Base-by-base conservation (phyloP, 352 stramenopile genomes). In the Pythium oligandrum region DNA sequence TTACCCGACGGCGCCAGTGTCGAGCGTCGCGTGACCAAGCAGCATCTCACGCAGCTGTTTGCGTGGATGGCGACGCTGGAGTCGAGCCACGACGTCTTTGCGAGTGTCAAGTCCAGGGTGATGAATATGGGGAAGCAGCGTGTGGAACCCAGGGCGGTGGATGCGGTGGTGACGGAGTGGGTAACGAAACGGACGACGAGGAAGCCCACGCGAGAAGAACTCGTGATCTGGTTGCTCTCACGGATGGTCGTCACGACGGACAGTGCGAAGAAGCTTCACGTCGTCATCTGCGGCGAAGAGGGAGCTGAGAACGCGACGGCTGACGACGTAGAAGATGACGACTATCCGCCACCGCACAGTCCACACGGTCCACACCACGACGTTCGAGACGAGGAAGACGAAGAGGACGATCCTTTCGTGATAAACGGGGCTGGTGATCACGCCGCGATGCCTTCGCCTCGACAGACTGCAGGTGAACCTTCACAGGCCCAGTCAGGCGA, bases 151-250 rank as follows among this genome's bases (percentile, higher is more conserved):
- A 26, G 17, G 17, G 53, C 40, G 1, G 52, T 86, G 46, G 64
- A 70, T 17, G 45, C 51, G 4, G 83, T 65, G 60, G 52, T 88
- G 53, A 47, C 51, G 71, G 64, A 63, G 51, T 88, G 61, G 58
- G 54, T 38, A 53, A 48, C 4, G 57, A 53, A 26, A 26, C 17
- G 17, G 17, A 26, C 17, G 17, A 26, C 17, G 17, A 26, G 17
- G 17, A 26, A 26, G 4, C 80, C 75, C 4, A 54, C 65, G 11
- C 72, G 70, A 38, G 65, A 83, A 35, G 67, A 88, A 34, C 66
- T 86, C 36, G 66, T 66, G 9, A 46, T 52, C 32, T 90, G 80
- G 77, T 57, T 90, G 53, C 69, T 90, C 35, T 55, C 64, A 12
- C 75, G 77, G 40, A 78, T 86, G 69, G 38, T 76, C 2, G 44